Evolutionary conservation across 1,139 yeast genomes (phyloP).

Genomic region (Magnusiomyces fungicola): DNA sequence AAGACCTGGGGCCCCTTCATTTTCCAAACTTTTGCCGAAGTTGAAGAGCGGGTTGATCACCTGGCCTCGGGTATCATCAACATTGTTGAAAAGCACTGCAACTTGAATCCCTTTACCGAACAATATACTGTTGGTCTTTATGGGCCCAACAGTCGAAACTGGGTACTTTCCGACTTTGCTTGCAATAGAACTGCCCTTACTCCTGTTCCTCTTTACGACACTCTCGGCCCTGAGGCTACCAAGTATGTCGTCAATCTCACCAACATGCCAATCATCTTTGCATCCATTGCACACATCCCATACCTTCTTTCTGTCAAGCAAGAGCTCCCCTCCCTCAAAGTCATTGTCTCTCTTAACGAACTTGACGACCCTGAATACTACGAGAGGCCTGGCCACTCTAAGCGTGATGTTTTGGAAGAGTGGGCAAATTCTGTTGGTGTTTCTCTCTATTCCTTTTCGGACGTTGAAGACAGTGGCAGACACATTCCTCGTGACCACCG

Average conservation of each 20-base stretch:
- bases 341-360: conserved; percentile 32
- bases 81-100: conserved; percentile 26
- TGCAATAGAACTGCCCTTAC: conserved; percentile 45
- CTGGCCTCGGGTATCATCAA: conserved; percentile 61
- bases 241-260: conserved; percentile 51
- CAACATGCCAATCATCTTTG: conserved; percentile 47
- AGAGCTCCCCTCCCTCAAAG: conserved; percentile 35
- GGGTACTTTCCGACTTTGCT: conserved; percentile 57
- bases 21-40: conserved; percentile 41
- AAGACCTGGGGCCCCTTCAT: conserved; percentile 41
- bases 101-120: conserved; percentile 34
- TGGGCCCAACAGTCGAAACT: conserved; percentile 51
- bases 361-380: conserved; percentile 2
- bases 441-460: conserved; percentile 41
- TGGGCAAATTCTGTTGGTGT: conserved; percentile 35
- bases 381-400: conserved; percentile 22
- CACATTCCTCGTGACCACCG: conserved; percentile 40
- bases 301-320: conserved; percentile 37
- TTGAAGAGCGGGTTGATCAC: conserved; percentile 39
- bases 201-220: conserved; percentile 55
- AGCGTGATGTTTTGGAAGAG: conserved; percentile 24
- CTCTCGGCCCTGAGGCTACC: conserved; percentile 55
- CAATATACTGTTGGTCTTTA: conserved; percentile 39
- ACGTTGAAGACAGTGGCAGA: conserved; percentile 50
- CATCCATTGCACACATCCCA: conserved; percentile 43